These are phyloP conservation scores for Yamadazyma philogaea DNA, from an alignment of 805 yeast genomes.

Conservation along the genomic window DNA sequence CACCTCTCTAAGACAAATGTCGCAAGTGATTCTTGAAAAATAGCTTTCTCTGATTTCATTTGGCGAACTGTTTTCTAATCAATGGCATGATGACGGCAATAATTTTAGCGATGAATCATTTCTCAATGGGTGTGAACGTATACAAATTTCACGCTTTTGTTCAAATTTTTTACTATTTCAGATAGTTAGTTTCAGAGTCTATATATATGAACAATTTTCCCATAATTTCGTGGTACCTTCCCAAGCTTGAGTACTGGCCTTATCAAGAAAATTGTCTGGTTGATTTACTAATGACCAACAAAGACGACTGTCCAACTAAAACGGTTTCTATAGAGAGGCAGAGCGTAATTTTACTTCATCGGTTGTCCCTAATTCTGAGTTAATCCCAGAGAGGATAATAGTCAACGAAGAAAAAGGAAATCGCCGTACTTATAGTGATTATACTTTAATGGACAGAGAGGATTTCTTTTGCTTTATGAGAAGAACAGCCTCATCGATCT, in stretches of 20 bases:
- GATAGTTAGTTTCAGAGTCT: not conserved
- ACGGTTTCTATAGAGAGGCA: constrained; percentile 2
- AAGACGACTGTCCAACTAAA: too few relatives aligned
- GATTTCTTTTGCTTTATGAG: constrained; percentile 3
- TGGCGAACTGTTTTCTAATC: not conserved
- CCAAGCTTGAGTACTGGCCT: not conserved
- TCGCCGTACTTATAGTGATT: not conserved
- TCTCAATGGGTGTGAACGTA: not conserved
- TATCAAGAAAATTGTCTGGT: not conserved
- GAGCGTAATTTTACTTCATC: constrained; percentile 1
- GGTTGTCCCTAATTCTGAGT: not conserved
- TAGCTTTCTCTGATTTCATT: not conserved
- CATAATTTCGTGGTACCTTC: not conserved
- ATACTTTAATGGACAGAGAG: constrained; percentile 1
- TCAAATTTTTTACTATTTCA: not conserved
- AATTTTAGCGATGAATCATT: not conserved
- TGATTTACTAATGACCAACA: not conserved
- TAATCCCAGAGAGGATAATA: not conserved
- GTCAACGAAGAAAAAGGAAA: not conserved
- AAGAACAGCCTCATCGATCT: constrained; percentile 1
- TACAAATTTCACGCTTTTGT: not conserved
- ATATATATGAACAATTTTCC: not conserved
- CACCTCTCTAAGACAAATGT: not conserved
- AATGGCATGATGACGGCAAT: not conserved
- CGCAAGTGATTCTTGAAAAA: not conserved